phyloP scores from a whole-genome alignment of 2,329 filamentous ascomycete species.

The Sporothrix luriei region DNA sequence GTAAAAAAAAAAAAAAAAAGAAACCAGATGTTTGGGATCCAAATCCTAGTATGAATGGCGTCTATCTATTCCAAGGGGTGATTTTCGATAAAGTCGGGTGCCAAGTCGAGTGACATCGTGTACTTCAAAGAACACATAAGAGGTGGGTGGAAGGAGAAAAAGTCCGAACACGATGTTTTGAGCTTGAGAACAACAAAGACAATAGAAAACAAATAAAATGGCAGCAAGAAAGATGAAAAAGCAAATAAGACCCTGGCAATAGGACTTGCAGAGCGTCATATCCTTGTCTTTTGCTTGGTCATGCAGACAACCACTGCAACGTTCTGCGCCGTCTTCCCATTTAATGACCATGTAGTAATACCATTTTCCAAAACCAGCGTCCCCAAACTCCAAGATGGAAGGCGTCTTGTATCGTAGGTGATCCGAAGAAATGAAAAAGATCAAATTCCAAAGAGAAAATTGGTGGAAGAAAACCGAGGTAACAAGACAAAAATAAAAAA shows the following conservation, averaged over 20 bases:
- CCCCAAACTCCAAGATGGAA: constrained; percentile 38
- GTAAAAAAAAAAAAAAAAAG: background rate
- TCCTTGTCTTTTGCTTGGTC: constrained; percentile 5
- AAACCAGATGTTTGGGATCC: background rate
- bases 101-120: too few relatives aligned
- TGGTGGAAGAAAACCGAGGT: constrained; percentile 33
- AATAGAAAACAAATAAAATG: background rate
- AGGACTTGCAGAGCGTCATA: background rate
- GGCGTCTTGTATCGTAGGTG: constrained; percentile 42
- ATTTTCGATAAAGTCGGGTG: too few relatives aligned
- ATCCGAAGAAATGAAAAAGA: constrained; percentile 35
- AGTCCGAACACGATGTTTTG: constrained; percentile 1
- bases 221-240: background rate
- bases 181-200: background rate
- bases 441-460: constrained; percentile 40
- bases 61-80: background rate
- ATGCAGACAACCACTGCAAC: constrained; percentile 14
- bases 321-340: background rate
- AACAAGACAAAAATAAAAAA: background rate
- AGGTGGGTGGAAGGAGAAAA: background rate
- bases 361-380: constrained; percentile 35
- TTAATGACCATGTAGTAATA: constrained; percentile 36
- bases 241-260: background rate
- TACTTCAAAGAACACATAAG: background rate
- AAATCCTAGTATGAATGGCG: constrained; percentile 5